Percentiles rank a stretch among this genome's conserved stretches.
Evolutionary conservation across 768 basidiomycete species (phyloP).

Genomic region (Suillus bovinus): DNA sequence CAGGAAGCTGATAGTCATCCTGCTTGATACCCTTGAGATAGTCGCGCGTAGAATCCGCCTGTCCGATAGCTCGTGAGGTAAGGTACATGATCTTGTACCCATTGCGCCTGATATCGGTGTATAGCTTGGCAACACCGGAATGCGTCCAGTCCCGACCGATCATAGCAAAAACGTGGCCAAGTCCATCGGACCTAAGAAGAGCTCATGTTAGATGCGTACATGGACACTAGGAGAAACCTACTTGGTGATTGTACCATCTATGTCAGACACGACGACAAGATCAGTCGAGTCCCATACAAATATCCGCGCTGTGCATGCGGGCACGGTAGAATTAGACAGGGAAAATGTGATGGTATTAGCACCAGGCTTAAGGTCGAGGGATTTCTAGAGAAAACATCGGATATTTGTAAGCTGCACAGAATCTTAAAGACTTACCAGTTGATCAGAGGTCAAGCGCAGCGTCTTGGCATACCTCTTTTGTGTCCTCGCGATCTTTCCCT

Average conservation of each 20-base stretch:
- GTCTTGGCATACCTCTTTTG: constrained; percentile 85
- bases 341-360: constrained; percentile 94
- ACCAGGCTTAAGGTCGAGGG: constrained; percentile 79
- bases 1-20: constrained; percentile 94
- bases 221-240: constrained; percentile 35
- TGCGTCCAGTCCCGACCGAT: constrained; percentile 99
- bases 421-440: constrained; percentile 62
- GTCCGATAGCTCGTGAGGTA: constrained; percentile 95
- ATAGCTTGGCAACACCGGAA: constrained; percentile 93
- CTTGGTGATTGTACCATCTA: constrained; percentile 99
- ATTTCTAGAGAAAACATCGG: constrained; percentile 56
- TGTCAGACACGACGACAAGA: constrained; percentile 90
- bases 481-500: constrained; percentile 7
- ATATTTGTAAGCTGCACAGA: not conserved
- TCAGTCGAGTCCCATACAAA: constrained; percentile 97
- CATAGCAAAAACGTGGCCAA: constrained; percentile 96
- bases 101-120: constrained; percentile 92
- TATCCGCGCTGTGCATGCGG: constrained; percentile 88
- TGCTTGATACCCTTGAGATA: constrained; percentile 95
- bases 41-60: constrained; percentile 94
- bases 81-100: constrained; percentile 99
- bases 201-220: not conserved
- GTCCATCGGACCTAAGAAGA: constrained; percentile 77
- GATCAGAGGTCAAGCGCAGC: constrained; percentile 88
- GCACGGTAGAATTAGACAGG: constrained; percentile 75